These are phyloP conservation scores for Thraustochytrium striatum DNA, from an alignment of 352 stramenopile genomes.

Conservation along the genomic window DNA sequence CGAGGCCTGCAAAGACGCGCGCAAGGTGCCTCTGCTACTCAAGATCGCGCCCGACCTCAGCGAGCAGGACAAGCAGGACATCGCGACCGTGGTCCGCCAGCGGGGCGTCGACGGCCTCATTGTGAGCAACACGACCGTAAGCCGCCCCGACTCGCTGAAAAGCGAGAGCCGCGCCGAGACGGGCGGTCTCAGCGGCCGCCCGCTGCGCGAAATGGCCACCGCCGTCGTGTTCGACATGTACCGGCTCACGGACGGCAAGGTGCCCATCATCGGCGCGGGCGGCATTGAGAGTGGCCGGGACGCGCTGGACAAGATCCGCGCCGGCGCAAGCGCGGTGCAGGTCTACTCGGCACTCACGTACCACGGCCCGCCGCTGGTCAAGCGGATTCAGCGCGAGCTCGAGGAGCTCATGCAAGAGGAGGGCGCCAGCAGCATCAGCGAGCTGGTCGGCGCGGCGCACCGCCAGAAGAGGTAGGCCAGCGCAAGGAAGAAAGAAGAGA, in stretches of 20 bases:
- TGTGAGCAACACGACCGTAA: constrained; percentile 93
- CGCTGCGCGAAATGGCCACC: constrained; percentile 85
- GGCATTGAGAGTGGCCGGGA: constrained; percentile 83
- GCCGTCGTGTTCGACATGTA: constrained; percentile 86
- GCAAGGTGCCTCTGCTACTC: constrained; percentile 79
- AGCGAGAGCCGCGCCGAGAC: constrained; percentile 71
- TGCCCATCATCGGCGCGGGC: constrained; percentile 93
- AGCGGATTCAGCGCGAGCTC: constrained; percentile 79
- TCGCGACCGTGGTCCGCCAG: constrained; percentile 75
- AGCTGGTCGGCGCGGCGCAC: constrained; percentile 72
- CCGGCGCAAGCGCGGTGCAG: constrained; percentile 88
- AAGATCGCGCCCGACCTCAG: constrained; percentile 96
- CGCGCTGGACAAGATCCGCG: constrained; percentile 95
- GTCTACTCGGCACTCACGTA: constrained; percentile 90
- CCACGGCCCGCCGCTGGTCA: constrained; percentile 75
- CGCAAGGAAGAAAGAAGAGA: no score
- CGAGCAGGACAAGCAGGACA: constrained; percentile 87
- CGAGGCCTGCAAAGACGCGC: constrained; percentile 3
- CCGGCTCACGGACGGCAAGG: constrained; percentile 78
- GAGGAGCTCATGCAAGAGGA: constrained; percentile 69
- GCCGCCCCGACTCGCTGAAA: constrained; percentile 71
- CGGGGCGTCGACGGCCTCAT: constrained; percentile 88
- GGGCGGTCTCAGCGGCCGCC: constrained; percentile 89
- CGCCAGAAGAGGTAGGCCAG: background rate
- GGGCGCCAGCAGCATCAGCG: constrained; percentile 69